Evolutionary conservation across 805 yeast species (phyloP), one percentile per base, ranked within the genome.

Genomic region (Pichia phayaonensis): DNA sequence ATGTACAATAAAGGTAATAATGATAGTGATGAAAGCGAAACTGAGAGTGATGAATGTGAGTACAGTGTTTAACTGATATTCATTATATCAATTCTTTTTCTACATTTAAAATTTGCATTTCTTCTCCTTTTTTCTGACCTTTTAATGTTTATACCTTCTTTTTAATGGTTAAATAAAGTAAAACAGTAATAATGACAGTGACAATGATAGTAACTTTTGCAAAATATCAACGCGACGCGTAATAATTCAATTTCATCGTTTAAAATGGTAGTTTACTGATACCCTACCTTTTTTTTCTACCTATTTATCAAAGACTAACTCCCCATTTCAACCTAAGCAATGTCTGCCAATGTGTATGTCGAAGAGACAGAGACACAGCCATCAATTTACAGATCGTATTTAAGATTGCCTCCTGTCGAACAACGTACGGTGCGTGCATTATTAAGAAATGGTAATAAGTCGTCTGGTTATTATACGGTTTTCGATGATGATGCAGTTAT

Each of bases 401-500:
- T 73, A 16, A 66, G 69, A 11, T 66, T 84, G 43, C 77, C 83
- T 0, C 67, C 73, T 1, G 76, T 77, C 50, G 74, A 76, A 8
- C 63, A 69, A 2, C 69, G 73, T 40, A 75, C 83, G 0, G 61
- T 92, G 22, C 75, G 97, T 42, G 70, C 89, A n/a, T 84, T 86
- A 43, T n/a, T 48, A 8, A 50, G 54, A 24, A 50, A 48, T 12
- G 56, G 56, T 3, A 96, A 90, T 53, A 50, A 34, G 20, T 83
- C 83, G 43, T 96, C 88, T 53, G n/a, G 20, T 16, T 90, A 87
- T 65, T 94, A 83, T 67, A 81, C 86, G 3, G 83, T 80, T 1
- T 73, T 89, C 21, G 79, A 75, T 44, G 79, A 77, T 3, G 96
- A 92, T 64, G 97, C 98, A 4, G 73, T 75, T 42, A 74, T 81